These are phyloP conservation scores for Amoeboaphelidium protococcarum DNA, from an alignment of 371 early-diverging fungal genomes.

Conservation along the genomic window DNA sequence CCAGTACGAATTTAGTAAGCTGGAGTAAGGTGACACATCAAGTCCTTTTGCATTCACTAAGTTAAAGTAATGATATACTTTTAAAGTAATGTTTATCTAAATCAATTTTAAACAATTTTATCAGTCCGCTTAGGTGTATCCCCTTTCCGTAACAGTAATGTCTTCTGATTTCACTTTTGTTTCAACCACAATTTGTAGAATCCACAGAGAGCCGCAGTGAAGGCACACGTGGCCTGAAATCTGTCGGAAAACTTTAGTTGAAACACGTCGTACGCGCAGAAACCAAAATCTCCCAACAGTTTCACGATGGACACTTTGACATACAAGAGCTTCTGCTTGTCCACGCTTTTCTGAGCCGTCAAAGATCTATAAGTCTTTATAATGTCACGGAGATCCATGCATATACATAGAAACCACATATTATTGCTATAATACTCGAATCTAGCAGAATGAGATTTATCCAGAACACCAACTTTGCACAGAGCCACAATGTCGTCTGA, in stretches of 20 bases:
- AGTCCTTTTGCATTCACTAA: background rate
- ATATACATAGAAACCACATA: constrained; percentile 28
- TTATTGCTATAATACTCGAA: constrained; percentile 21
- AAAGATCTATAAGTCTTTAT: constrained; percentile 7
- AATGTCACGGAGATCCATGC: constrained; percentile 18
- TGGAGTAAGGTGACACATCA: constrained; percentile 25
- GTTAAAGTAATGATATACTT: no score
- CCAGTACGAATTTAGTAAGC: constrained; percentile 41
- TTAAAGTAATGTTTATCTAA: no score
- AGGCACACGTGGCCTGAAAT: background rate
- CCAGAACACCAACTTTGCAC: constrained; percentile 33
- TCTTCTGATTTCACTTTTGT: no score
- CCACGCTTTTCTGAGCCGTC: constrained; percentile 2
- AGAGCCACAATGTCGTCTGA: constrained; percentile 44
- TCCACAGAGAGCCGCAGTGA: background rate
- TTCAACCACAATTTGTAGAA: background rate
- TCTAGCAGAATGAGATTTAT: constrained; percentile 12
- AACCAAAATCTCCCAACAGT: constrained; percentile 25
- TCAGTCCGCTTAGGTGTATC: no score
- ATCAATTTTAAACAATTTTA: no score
- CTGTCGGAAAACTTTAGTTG: background rate
- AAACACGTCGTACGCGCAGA: constrained; percentile 11
- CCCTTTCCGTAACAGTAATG: no score
- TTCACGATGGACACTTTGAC: constrained; percentile 22
- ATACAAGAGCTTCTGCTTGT: constrained; percentile 14